Base-by-base conservation (phyloP, 2,329 filamentous ascomycete species). In the Mollisiaceae sp. region DNA sequence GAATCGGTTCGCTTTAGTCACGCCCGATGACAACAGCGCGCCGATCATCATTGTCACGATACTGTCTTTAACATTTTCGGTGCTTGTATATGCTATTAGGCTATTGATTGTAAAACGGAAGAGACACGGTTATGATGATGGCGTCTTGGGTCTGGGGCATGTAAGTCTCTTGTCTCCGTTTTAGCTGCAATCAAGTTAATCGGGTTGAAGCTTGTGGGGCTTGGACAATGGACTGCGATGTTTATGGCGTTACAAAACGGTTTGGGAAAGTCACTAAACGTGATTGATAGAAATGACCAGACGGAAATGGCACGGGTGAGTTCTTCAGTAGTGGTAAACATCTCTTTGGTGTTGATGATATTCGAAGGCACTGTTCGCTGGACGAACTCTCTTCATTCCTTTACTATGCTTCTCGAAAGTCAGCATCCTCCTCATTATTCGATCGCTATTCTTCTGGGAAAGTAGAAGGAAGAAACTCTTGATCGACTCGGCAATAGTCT, bases 321-420 rank as follows among this genome's bases (percentile, higher is more conserved):
- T 15, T 38, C 9, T 22, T 35, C 20, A 41, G 18, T 8, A 6
- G n/a, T n/a, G 6, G n/a, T 18, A 12, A 14, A 12, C 39, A 2
- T 58, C 12, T 58, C 8, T 15, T 32, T 8, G 14, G 35, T 12
- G 36, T 15, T 27, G 20, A 32, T n/a, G 15, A 52, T 24, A 8
- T 15, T 38, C 11, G 14, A 36, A 65, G 63, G 59, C 52, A 36
- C 12, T 57, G 14, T 59, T 65, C 56, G 59, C 55, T 22, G 36
- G 43, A 56, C 59, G 64, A 55, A 59, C 32, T 27, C n/a, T 65
- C 12, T 27, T 65, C 2, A 27, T 65, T 12, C 32, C 35, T 2
- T 38, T 59, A 9, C 45, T 65, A 32, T 65, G 41, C 43, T 45
- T 62, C n/a, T 62, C 59, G n/a, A 65, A 65, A 38, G 20, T 65